These are phyloP conservation scores for Lolium multiflorum DNA, from an alignment of 176 grass and related monocot species.

Conservation along the genomic window DNA sequence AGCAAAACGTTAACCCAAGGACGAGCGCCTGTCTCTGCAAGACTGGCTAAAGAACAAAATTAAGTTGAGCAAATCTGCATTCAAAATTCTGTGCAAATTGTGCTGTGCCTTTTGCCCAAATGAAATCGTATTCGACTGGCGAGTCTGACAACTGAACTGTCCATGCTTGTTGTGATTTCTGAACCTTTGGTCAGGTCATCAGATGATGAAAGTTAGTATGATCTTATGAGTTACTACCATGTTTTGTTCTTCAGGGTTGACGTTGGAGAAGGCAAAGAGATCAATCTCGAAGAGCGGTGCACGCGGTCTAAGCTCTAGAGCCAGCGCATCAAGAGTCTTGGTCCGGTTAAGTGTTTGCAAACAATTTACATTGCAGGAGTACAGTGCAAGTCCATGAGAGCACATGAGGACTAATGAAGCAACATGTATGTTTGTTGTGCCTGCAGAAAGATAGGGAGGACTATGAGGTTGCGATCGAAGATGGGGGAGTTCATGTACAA, in stretches of 20 bases:
- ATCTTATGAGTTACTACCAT: neutral
- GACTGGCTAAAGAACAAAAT: too few relatives aligned
- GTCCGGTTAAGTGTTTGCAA: conserved; percentile 58
- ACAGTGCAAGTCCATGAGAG: neutral
- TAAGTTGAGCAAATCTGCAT: too few relatives aligned
- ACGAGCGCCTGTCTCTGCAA: too few relatives aligned
- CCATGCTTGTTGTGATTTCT: neutral
- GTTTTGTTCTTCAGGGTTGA: conserved; percentile 64
- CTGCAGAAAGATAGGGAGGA: conserved; percentile 90
- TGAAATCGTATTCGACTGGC: conserved; percentile 82
- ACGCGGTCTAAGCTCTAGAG: conserved; percentile 70
- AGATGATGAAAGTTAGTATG: conserved; percentile 1
- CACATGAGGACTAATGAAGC: neutral
- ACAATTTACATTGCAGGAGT: neutral
- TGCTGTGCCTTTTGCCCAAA: too few relatives aligned
- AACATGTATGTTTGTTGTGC: conserved; percentile 38
- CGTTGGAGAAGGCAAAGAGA: conserved; percentile 89
- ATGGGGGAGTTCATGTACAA: too few relatives aligned
- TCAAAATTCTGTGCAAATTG: too few relatives aligned
- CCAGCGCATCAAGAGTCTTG: conserved; percentile 98
- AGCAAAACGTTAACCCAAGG: too few relatives aligned
- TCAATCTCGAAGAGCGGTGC: conserved; percentile 75
- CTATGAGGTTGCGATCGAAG: conserved; percentile 67
- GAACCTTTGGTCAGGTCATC: neutral
- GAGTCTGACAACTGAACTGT: neutral